Evolutionary conservation across 164 flowering plant genomes (phyloP), one percentile per base, ranked within the genome.

Genomic region (Cinnamomum chago): DNA sequence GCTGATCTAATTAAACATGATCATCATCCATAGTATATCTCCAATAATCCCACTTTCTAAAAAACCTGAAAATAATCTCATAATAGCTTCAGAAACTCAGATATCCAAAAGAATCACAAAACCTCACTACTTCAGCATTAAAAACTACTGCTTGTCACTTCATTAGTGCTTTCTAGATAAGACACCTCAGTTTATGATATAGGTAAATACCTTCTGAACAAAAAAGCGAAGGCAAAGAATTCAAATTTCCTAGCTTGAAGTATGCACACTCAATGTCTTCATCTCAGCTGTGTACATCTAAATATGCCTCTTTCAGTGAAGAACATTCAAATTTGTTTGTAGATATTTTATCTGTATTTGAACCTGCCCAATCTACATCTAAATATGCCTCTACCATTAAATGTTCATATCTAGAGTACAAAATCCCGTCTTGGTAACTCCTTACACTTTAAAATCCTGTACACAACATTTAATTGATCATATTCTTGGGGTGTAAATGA

Each of bases 211-310:
- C 84, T 82, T 78, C 82, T 71, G 69, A 76, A 66, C 62, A 71
- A 82, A 82, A 82, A 73, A 71, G 58, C 11, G 79, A 76, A 82
- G 85, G 81, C 76, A 80, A 76, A 82, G 81, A 82, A 73, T 77
- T 64, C 22, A 70, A 68, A 51, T 50, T 73, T 68, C 73, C 68
- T 6, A 72, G 72, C 78, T 58, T 75, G 65, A 55, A 23, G 77
- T 72, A 75, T 77, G 74, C 72, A 70, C 64, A 52, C 70, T 77
- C 66, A 65, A 30, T n/a, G 35, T 78, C 75, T 71, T 65, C 70
- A 65, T 68, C 75, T 77, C 78, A 58, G 71, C 70, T 73, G 75
- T 73, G 74, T 73, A 78, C 76, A 72, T 14, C 25, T 24, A 24
- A 24, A 24, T 24, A 24, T 24, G 25, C 25, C 25, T 24, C 25